Base-by-base conservation (phyloP, 2,329 filamentous ascomycete species). In the Fonsecaea monophora region DNA sequence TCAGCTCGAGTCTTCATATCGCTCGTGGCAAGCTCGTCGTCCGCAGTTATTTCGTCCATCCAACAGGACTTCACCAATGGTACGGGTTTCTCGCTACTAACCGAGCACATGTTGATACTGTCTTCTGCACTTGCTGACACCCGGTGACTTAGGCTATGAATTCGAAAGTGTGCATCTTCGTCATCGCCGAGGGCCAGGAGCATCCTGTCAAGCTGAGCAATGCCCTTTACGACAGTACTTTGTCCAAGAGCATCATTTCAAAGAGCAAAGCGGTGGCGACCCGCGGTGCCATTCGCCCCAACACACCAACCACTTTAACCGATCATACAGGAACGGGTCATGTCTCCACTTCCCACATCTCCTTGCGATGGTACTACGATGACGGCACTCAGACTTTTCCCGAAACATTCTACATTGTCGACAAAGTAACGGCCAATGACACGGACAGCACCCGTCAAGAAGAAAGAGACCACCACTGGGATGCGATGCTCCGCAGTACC, bases 341-440 rank as follows among this genome's bases (percentile, higher is more conserved):
- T 42, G 66, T 42, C 8, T 65, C 66, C 10, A 63, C 42, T 35
- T 60, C 67, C 8, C 64, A 59, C n/a, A 64, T 71, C 34, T 63
- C 65, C 6, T 60, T 71, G 18, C 69, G 69, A 38, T 71, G 69
- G 66, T 67, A 67, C 57, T 71, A 71, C 38, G 69, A 69, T 12
- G 53, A 59, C 18, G 69, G 69, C 8, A 56, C 68, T 5, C 67
- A 71, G 56, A 67, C 69, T 1, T 71, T 69, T 37, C 58, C 63
- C 7, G 69, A 71, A 55, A 69, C 61, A 4, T 71, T 71, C 53
- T 62, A 71, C 57, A 63, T 71, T 30, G 67, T 69, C n/a, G 69
- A 71, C n/a, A 35, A 54, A 18, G 34, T 66, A 8, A 45, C 55
- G 60, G n/a, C 18, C 64, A 18, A 25, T 30, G 32, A 34, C 12